Percentiles rank a stretch among this genome's conserved stretches.
phyloP scores from a whole-genome alignment of 2,329 filamentous ascomycete genomes.

The Exophiala dermatitidis region DNA sequence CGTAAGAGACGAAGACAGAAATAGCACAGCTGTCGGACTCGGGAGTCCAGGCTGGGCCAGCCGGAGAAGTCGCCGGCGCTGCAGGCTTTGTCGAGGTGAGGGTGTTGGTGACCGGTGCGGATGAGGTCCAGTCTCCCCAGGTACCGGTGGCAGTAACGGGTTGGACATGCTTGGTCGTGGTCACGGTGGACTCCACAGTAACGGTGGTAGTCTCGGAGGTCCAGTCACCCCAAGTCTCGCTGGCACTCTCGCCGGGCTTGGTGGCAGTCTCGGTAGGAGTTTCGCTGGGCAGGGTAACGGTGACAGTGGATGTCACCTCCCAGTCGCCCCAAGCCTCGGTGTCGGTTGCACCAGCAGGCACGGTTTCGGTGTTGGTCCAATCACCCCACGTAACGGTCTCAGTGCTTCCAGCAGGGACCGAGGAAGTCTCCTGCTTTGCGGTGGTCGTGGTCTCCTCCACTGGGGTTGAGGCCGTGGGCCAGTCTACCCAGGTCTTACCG shows the following conservation, averaged over 20 bases:
- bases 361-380: conserved; percentile 12
- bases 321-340: conserved; percentile 18
- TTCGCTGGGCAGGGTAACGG: conserved; percentile 22
- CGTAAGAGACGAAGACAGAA: conserved; percentile 23
- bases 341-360: conserved; percentile 31
- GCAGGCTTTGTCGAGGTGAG: conserved; percentile 12
- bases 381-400: conserved; percentile 14
- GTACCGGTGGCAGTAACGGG: conserved; percentile 58
- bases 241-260: conserved; percentile 30
- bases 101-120: conserved; percentile 6
- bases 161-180: conserved; percentile 60
- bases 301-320: conserved; percentile 25
- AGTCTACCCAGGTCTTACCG: conserved; percentile 59
- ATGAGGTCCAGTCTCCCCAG: conserved; percentile 26
- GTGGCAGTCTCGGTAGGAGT: conserved; percentile 30
- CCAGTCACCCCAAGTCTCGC: conserved; percentile 17
- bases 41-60: conserved; percentile 1
- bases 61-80: conserved; percentile 7
- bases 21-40: conserved; percentile 15
- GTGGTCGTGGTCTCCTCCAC: conserved; percentile 41
- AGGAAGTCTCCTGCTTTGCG: no score
- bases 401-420: background rate
- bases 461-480: conserved; percentile 55
- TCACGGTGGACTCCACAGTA: conserved; percentile 58
- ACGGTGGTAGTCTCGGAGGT: conserved; percentile 47